Conservation (phyloP, 176 grass and related monocot genomes). For the maize (Zea mays) region Zm-B73-REFERENCE-NAM-5.0 NC_050103.1:7795501-7796000, state of each 20-base stretch:
- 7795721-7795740: not conserved
- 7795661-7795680: not conserved
- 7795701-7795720: not conserved
- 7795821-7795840: not conserved
- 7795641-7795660: not conserved
- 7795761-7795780: not conserved
- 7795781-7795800: not conserved
- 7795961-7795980: constrained; percentile 14
- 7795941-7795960: constrained; percentile 1
- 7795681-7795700: not conserved
- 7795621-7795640: no score
- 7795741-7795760: not conserved
- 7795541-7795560: no score
- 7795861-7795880: constrained; percentile 45
- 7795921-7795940: not conserved
- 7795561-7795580: no score
- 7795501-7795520: no score
- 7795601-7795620: no score
- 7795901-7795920: constrained; percentile 29
- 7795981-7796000: not conserved
- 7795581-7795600: no score
- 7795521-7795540: no score
- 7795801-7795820: not conserved
- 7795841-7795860: constrained; percentile 43
- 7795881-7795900: constrained; percentile 48